Base-by-base conservation (phyloP, 2,329 filamentous ascomycete species). In the Paecilomyces dactylethromorphus region DNA sequence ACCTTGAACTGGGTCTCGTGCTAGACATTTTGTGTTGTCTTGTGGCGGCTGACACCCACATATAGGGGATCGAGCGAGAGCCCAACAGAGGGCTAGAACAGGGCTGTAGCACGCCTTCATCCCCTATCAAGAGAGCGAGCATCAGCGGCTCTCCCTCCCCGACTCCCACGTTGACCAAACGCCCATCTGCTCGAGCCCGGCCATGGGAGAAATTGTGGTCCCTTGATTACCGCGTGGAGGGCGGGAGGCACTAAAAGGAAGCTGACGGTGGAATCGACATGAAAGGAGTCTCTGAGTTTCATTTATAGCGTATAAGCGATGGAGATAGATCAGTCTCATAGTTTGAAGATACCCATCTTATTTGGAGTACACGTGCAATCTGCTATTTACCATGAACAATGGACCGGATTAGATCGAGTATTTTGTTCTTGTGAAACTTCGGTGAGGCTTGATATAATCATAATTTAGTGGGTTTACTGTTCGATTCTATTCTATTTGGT, bases 1-100 rank as follows among this genome's bases (percentile, higher is more conserved):
- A 66, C 73, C 76, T 62, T 78, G 71, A 77, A 66, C 10, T 6
- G 26, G 26, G n/a, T 11, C 53, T 31, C 32, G n/a, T 32, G 18
- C 24, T 18, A 21, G 53, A 12, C 53, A 32, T n/a, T 54, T 54
- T 32, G 18, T 35, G 26, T 32, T 54, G 15, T 54, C 24, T 54
- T 11, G 7, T 54, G 32, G 22, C 18, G 24, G 53, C 32, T 54
- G 53, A 54, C 53, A 21, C 18, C 18, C 53, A 21, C 8, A 35
- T 49, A 56, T 21, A 33, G 54, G 33, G 39, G n/a, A 32, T 24
- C 54, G 35, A 56, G 54, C 54, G 13, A 2, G 6, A 33, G 29
- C 29, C 53, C 22, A 6, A 33, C 10, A 15, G 22, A 35, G 35
- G 39, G 3, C 12, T 11, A 29, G 32, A 32, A 15, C 18, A 39